Conservation (phyloP, 2,329 filamentous ascomycete species). For the Trichoderma aggressivum region DNA sequence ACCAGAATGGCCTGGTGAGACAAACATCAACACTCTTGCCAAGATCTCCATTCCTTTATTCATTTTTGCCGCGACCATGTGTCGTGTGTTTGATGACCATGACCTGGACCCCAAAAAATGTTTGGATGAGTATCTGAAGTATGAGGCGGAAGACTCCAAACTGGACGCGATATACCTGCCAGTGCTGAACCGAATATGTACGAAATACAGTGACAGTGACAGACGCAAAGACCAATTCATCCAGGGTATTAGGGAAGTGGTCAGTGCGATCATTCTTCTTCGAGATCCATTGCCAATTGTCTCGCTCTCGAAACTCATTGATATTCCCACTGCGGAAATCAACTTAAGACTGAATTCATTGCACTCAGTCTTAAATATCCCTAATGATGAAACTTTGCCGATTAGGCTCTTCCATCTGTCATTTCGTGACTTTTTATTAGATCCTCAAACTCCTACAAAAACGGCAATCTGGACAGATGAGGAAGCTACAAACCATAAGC, state of each 20-base stretch:
- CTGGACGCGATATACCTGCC: neutral
- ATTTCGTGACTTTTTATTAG: neutral
- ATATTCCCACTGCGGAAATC: neutral
- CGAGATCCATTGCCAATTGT: fast-evolving
- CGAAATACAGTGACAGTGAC: neutral
- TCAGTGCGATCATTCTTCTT: neutral
- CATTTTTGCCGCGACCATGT: neutral
- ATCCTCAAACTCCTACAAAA: fast-evolving
- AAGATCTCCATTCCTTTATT: neutral
- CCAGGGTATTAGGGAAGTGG: neutral
- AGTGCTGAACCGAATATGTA: fast-evolving
- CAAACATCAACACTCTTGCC: neutral
- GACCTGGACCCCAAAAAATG: fast-evolving
- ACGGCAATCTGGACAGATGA: neutral
- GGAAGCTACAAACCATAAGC: neutral
- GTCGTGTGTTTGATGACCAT: neutral
- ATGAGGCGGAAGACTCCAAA: neutral
- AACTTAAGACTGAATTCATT: neutral
- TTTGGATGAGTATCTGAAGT: neutral
- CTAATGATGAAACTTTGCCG: neutral
- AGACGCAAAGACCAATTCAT: neutral
- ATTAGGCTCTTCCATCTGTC: neutral
- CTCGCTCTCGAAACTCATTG: neutral
- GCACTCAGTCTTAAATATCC: neutral
- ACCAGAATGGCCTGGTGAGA: neutral